Evolutionary conservation across 768 basidiomycete species (phyloP).

Genomic region (Sporobolomyces phaffii): DNA sequence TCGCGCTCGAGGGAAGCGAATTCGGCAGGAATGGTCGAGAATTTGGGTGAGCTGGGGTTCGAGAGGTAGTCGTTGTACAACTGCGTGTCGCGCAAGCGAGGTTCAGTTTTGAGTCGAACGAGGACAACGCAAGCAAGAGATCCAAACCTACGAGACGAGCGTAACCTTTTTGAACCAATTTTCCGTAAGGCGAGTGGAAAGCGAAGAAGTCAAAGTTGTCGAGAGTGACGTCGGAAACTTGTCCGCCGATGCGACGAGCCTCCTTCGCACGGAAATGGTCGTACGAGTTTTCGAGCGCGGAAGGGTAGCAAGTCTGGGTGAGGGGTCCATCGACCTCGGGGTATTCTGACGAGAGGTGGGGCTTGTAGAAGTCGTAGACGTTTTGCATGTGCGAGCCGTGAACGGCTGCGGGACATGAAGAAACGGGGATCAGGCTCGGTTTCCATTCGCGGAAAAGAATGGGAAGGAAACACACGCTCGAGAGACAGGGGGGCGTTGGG

Average conservation of each 20-base stretch:
- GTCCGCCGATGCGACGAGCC: slow-evolving; percentile 51
- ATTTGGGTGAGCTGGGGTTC: slow-evolving; percentile 60
- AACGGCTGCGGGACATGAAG: slow-evolving; percentile 56
- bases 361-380: slow-evolving; percentile 99
- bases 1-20: slow-evolving; percentile 59
- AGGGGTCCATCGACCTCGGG: slow-evolving; percentile 96
- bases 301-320: slow-evolving; percentile 89
- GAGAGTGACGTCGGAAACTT: slow-evolving; percentile 56
- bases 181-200: slow-evolving; percentile 98
- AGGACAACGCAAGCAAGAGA: not conserved
- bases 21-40: slow-evolving; percentile 62
- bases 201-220: slow-evolving; percentile 83
- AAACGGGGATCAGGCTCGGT: not conserved
- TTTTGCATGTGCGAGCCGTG: slow-evolving; percentile 97
- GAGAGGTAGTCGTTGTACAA: slow-evolving; percentile 85
- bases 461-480: slow-evolving; percentile 65
- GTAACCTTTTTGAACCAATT: slow-evolving; percentile 95
- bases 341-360: slow-evolving; percentile 86
- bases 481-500: slow-evolving; percentile 90
- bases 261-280: slow-evolving; percentile 73
- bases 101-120: not conserved
- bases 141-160: slow-evolving; percentile 65
- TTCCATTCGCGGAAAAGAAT: not conserved
- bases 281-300: slow-evolving; percentile 87
- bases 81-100: slow-evolving; percentile 1